Evolutionary conservation across 148 eudicot species (phyloP).

Genomic region (Simmondsia chinensis): DNA sequence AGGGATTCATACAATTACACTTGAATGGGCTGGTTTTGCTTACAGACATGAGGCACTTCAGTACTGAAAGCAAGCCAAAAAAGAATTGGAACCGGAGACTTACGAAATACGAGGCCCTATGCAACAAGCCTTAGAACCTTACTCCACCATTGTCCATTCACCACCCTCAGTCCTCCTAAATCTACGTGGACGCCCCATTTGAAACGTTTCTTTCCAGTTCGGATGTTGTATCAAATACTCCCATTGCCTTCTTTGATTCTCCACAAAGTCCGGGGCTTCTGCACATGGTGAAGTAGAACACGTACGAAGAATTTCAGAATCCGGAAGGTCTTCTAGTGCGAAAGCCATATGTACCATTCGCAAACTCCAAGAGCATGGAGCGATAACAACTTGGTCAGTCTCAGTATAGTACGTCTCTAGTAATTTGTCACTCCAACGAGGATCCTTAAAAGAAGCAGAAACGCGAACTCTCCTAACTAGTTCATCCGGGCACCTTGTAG

Average conservation of each 20-base stretch:
- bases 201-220: constrained; percentile 60
- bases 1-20: too few species aligned
- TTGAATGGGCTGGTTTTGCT: too few species aligned
- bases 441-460: constrained; percentile 48
- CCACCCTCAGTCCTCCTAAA: constrained; percentile 43
- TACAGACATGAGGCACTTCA: too few species aligned
- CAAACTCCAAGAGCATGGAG: constrained; percentile 61
- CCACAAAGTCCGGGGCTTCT: constrained; percentile 81
- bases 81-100: too few species aligned
- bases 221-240: constrained; percentile 58
- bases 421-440: constrained; percentile 50
- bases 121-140: too few species aligned
- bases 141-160: constrained; percentile 35
- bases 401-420: constrained; percentile 74
- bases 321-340: constrained; percentile 36
- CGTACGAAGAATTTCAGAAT: constrained; percentile 46
- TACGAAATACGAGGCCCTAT: too few species aligned
- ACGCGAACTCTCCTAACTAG: constrained; percentile 71
- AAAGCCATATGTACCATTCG: constrained; percentile 25
- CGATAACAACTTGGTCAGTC: constrained; percentile 59
- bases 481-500: constrained; percentile 84
- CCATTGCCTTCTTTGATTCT: constrained; percentile 55
- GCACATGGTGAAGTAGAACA: constrained; percentile 87
- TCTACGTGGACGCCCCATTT: constrained; percentile 42
- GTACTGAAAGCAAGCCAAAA: too few species aligned